These are phyloP conservation scores for Umbilicus rupestris DNA, from an alignment of 164 flowering plant species.

Conservation along the genomic window DNA sequence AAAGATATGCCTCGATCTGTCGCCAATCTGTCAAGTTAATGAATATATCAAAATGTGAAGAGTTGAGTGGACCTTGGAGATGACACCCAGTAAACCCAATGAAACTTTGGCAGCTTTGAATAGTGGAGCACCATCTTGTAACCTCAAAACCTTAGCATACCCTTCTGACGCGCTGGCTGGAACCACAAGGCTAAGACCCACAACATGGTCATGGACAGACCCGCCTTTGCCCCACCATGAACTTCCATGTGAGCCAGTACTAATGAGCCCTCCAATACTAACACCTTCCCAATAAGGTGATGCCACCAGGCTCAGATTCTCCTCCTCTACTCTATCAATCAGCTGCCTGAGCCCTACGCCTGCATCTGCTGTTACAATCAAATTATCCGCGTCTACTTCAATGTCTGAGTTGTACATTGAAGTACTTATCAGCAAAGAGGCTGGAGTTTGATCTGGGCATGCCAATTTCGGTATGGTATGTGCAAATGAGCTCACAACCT, in stretches of 20 bases:
- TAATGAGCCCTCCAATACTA: slow-evolving; percentile 70
- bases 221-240: slow-evolving; percentile 91
- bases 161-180: slow-evolving; percentile 50
- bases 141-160: slow-evolving; percentile 38
- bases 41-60: neutral
- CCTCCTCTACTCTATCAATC: slow-evolving; percentile 48
- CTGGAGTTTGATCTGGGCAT: slow-evolving; percentile 36
- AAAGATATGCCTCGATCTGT: neutral
- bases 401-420: slow-evolving; percentile 34
- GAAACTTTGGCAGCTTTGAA: slow-evolving; percentile 64
- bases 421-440: slow-evolving; percentile 55
- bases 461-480: slow-evolving; percentile 78
- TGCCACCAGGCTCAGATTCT: slow-evolving; percentile 63
- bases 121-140: slow-evolving; percentile 27
- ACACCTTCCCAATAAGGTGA: slow-evolving; percentile 92
- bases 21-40: neutral
- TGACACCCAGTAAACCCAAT: slow-evolving; percentile 62
- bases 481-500: slow-evolving; percentile 43
- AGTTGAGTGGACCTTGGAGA: slow-evolving; percentile 52
- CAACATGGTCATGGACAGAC: slow-evolving; percentile 68
- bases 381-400: slow-evolving; percentile 27
- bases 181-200: slow-evolving; percentile 52
- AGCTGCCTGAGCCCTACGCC: slow-evolving; percentile 58
- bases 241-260: slow-evolving; percentile 82
- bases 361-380: slow-evolving; percentile 50